phyloP scores from a whole-genome alignment of 148 eudicot genomes.

The Silene latifolia region DNA sequence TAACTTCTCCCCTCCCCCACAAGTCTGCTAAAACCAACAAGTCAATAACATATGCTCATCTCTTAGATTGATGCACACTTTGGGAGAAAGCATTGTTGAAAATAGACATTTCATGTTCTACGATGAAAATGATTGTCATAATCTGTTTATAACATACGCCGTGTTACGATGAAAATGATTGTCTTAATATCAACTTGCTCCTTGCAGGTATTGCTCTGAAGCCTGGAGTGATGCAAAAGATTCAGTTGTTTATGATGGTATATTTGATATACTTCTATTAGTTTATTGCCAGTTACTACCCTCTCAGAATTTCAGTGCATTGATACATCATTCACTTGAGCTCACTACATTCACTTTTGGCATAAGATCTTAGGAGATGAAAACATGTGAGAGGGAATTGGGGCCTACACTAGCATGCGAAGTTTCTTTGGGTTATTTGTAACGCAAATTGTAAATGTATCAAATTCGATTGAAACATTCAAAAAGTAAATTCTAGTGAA shows the following conservation, averaged over 20 bases:
- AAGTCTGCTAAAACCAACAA: too few relatives aligned
- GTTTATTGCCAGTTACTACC: background rate
- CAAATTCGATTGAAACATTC: too few relatives aligned
- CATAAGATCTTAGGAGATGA: too few relatives aligned
- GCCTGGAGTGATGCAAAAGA: conserved; percentile 73
- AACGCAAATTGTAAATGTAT: background rate
- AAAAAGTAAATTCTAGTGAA: too few relatives aligned
- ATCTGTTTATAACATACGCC: too few relatives aligned
- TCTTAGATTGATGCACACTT: background rate
- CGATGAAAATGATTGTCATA: background rate
- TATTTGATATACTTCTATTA: conserved; percentile 13
- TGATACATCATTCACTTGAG: background rate
- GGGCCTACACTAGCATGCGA: too few relatives aligned
- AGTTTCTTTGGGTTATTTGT: background rate
- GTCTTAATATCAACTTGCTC: conserved; percentile 17
- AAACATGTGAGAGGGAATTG: too few relatives aligned
- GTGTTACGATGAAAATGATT: too few relatives aligned
- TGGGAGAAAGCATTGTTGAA: too few relatives aligned
- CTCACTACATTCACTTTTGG: background rate
- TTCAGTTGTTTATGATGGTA: conserved; percentile 65
- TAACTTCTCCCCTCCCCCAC: too few relatives aligned
- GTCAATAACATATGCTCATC: background rate
- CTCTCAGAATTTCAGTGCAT: background rate
- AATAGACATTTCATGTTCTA: too few relatives aligned
- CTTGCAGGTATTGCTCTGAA: conserved; percentile 80